A percentile compares a stretch with the other conserved stretches of the same genome.
Conservation (phyloP, 2,329 filamentous ascomycete species). For the Elsinoe arachidis region DNA sequence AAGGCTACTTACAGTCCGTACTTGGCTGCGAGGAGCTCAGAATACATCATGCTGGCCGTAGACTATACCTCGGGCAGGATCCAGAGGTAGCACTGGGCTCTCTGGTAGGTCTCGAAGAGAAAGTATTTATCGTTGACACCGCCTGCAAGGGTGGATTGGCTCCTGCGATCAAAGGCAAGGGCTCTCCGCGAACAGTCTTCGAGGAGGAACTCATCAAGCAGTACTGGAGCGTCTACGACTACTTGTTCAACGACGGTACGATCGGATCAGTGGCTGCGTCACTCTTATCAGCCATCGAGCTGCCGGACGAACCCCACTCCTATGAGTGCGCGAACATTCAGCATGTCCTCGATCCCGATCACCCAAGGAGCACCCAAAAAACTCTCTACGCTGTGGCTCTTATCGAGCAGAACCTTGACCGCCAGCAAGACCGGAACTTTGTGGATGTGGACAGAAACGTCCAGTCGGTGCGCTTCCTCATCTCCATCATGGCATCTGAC, state of each 20-base stretch:
- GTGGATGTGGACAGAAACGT: not conserved
- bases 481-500: not conserved
- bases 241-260: not conserved
- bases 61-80: not conserved
- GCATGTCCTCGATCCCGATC: not conserved
- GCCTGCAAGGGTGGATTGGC: not conserved
- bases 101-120: not conserved
- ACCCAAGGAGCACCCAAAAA: not conserved
- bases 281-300: not conserved
- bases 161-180: not conserved
- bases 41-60: not conserved
- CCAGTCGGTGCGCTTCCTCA: not conserved
- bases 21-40: not conserved
- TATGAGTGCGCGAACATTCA: not conserved
- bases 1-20: not conserved
- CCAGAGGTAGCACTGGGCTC: not conserved
- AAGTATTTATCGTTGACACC: not conserved
- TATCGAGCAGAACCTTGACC: not conserved
- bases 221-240: constrained; percentile 1
- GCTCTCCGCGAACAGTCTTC: not conserved
- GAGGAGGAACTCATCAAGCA: not conserved
- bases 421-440: not conserved
- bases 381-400: not conserved
- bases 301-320: not conserved
- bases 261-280: not conserved